A percentile compares a stretch with the other conserved stretches of the same genome.
phyloP scores from a whole-genome alignment of 2,329 filamentous ascomycete genomes.

The Monosporascus cannonballus region DNA sequence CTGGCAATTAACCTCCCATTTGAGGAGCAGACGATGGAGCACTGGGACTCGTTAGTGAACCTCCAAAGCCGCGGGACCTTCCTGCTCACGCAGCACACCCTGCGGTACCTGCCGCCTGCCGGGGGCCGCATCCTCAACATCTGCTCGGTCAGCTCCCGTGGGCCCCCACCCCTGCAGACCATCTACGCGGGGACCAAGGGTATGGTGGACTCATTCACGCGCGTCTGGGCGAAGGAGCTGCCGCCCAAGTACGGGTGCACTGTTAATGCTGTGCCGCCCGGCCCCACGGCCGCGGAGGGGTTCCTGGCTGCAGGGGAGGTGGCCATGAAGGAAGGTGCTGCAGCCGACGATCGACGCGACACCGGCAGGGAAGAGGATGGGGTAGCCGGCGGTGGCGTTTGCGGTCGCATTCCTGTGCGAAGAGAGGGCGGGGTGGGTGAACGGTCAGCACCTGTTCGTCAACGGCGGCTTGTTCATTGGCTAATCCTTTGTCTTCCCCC shows the following conservation, averaged over 20 bases:
- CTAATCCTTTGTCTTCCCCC: too few species aligned
- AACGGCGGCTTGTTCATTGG: too few species aligned
- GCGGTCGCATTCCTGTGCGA: conserved; percentile 40
- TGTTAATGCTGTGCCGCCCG: conserved; percentile 38
- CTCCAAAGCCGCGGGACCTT: conserved; percentile 36
- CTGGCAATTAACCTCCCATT: conserved; percentile 32
- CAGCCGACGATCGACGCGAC: conserved; percentile 36
- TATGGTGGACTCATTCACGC: conserved; percentile 42
- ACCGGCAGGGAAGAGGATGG: conserved; percentile 36
- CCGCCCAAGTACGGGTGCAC: conserved; percentile 39
- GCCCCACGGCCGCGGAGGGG: conserved; percentile 22
- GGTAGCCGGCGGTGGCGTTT: conserved; percentile 37
- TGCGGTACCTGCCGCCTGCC: conserved; percentile 30
- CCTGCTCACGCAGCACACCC: conserved; percentile 31
- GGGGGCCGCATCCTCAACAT: conserved; percentile 38
- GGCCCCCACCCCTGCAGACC: conserved; percentile 31
- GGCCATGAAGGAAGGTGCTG: conserved; percentile 31
- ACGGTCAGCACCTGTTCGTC: conserved; percentile 23
- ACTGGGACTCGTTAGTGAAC: conserved; percentile 35
- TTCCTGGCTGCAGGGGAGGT: conserved; percentile 28
- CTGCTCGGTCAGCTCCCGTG: conserved; percentile 29
- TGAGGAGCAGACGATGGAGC: conserved; percentile 29
- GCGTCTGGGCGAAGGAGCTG: conserved; percentile 37
- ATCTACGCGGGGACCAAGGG: conserved; percentile 44
- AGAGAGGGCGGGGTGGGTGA: conserved; percentile 39